These are phyloP conservation scores for Scheffersomyces spartinae DNA, from an alignment of 805 yeast genomes.

Conservation along the genomic window DNA sequence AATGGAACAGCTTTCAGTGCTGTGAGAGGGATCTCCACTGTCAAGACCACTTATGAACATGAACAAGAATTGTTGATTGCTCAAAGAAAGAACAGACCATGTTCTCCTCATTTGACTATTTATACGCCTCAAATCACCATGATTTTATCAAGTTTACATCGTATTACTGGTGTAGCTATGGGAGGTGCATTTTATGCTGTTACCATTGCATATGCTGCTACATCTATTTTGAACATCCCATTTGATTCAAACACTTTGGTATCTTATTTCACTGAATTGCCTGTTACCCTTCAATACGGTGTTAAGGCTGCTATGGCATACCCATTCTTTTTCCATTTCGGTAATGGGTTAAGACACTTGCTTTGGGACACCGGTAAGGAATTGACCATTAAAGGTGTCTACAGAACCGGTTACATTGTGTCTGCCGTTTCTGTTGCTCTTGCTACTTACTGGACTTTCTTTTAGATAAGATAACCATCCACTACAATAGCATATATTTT, in stretches of 20 bases:
- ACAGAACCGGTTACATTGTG: constrained; percentile 83
- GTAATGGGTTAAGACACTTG: constrained; percentile 87
- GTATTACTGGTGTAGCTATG: constrained; percentile 78
- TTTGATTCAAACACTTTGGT: constrained; percentile 44
- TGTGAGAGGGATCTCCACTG: constrained; percentile 20
- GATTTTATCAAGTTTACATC: constrained; percentile 71
- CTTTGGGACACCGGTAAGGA: constrained; percentile 85
- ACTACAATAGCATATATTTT: no score
- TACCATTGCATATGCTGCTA: constrained; percentile 63
- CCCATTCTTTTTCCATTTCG: constrained; percentile 80
- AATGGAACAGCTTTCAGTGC: no score
- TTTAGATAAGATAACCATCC: no score
- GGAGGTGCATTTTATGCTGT: constrained; percentile 72
- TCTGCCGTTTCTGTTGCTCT: constrained; percentile 49
- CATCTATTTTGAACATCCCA: constrained; percentile 47
- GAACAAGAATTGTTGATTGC: constrained; percentile 62
- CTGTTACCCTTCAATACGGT: constrained; percentile 47
- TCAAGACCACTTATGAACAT: constrained; percentile 42
- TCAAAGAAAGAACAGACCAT: constrained; percentile 83
- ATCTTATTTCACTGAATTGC: constrained; percentile 48
- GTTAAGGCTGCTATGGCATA: constrained; percentile 62
- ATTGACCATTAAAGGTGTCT: constrained; percentile 76
- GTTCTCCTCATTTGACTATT: constrained; percentile 81
- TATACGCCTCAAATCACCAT: constrained; percentile 87
- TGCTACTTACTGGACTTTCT: constrained; percentile 47